Base-by-base conservation (phyloP, 148 eudicot species). In the Fallopia convolvulus region DNA sequence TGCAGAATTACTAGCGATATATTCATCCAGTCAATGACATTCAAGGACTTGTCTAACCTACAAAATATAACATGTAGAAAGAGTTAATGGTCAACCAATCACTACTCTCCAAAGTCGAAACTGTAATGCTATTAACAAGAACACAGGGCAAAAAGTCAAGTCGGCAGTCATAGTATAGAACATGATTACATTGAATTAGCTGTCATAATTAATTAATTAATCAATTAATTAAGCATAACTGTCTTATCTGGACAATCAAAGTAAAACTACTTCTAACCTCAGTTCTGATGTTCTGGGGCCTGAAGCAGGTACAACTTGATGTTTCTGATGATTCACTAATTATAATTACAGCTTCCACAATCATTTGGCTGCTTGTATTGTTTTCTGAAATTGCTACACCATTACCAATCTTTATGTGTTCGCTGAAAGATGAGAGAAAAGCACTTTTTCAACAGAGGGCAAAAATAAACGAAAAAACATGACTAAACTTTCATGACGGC, bases 271-370 rank as follows among this genome's bases (percentile, higher is more conserved):
- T 46, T 7, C 85, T 58, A 52, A 91, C 99, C 97, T 95, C 92
- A 79, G 99, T 92, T 80, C 78, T 90, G 7, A 71, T 44, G 70
- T 83, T 87, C 81, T 74, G 75, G 32, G 83, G 78, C 84, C 87
- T 85, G 83, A 74, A 76, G 84, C 99, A 92, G 78, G 86, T 85
- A 48, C 88, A 63, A 79, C 66, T 56, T 17, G 85, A 26, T 61
- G 86, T 76, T 44, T 77, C 84, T 79, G 86, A 74, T 76, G 49
- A 56, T 77, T 88, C 89, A 56, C 89, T 92, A 76, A 90, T 86
- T 20, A 95, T 79, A 41, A 93, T 82, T 36, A 91, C 94, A 46
- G 84, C 97, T 85, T 95, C 99, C 79, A 87, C 82, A 50, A 83
- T 68, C 74, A 83, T 74, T 49, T 75, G 80, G 72, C 73, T 82